Evolutionary conservation across 352 stramenopile species (phyloP).

Genomic region (Phytophthora pini): DNA sequence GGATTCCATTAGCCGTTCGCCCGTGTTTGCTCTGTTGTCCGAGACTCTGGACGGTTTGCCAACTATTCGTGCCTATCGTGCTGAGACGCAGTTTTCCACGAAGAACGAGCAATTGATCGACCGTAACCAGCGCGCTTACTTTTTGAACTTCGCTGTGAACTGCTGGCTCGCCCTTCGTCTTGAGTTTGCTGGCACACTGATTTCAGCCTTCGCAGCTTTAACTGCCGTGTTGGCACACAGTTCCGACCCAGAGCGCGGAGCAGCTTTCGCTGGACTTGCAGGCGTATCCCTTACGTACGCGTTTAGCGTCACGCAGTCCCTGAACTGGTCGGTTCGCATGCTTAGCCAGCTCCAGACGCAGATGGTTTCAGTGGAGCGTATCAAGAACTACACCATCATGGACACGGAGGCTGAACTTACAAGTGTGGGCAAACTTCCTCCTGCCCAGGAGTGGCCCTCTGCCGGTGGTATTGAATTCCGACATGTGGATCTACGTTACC

Average conservation of each 20-base stretch:
- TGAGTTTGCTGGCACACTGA: conserved; percentile 72
- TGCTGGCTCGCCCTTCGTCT: conserved; percentile 82
- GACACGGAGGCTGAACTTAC: conserved; percentile 79
- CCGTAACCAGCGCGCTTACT: conserved; percentile 75
- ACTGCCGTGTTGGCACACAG: conserved; percentile 62
- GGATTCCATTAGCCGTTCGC: conserved; percentile 93
- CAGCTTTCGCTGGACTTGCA: conserved; percentile 62
- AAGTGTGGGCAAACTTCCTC: conserved; percentile 86
- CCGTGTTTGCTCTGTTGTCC: conserved; percentile 95
- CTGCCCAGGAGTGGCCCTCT: conserved; percentile 76
- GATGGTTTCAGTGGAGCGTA: conserved; percentile 81
- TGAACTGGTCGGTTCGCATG: conserved; percentile 80
- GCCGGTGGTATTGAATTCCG: conserved; percentile 87
- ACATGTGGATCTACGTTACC: conserved; percentile 91
- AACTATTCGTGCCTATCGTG: conserved; percentile 92
- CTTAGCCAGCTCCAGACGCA: conserved; percentile 80
- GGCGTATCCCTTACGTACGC: conserved; percentile 82
- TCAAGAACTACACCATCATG: conserved; percentile 76
- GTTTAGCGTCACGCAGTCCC: conserved; percentile 83
- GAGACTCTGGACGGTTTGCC: conserved; percentile 95
- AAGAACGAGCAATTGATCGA: conserved; percentile 68
- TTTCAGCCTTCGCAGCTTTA: conserved; percentile 62
- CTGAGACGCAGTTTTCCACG: conserved; percentile 54
- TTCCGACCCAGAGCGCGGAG: conserved; percentile 40
- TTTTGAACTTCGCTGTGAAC: conserved; percentile 77